Evolutionary conservation across 1,284 basidiomycete genomes (phyloP), one percentile per base, ranked within the genome.

Genomic region (Mycena sp.): DNA sequence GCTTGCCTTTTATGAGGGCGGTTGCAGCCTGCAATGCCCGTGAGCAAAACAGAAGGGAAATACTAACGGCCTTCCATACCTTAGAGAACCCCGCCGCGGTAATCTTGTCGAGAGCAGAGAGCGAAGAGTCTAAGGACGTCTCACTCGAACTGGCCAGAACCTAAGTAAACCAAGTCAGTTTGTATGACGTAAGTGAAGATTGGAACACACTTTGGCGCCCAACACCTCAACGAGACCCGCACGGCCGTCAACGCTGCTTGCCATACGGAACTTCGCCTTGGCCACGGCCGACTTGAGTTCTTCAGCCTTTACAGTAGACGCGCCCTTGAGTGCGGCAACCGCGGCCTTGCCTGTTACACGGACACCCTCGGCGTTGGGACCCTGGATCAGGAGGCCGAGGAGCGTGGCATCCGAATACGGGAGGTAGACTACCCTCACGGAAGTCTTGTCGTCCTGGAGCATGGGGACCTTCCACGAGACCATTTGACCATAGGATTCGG

Each of bases 351-450:
- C 87, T 44, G 88, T 86, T 54, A 85, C 83, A 70, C 85, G 87
- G 40, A 94, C 89, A 54, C 80, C 81, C 43, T 82, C 83, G 7
- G 86, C 73, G 32, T 84, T 85, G 57, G 81, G 74, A 9, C 85
- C 90, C 74, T 91, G 87, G 51, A 97, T 81, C 61, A 94, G 78
- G 62, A 96, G 78, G 67, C 94, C 94, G 69, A 96, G 89, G 60
- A 98, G 85, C 19, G 91, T 84, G 4, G 94, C 94, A 75, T 98
- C 96, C 23, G 94, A 94, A 82, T 98, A 98, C 19, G 92, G 88
- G 16, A 95, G 81, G 73, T 93, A 86, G 62, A 96, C 87, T 3
- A 89, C 78, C 76, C 90, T 85, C 60, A 92, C 91, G 25, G 83
- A 83, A 3, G 87, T 81, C 50, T 85, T 82, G 29, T 73, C 69